Conservation (phyloP, 75 land plant species). For the Pinus albicaulis region DNA sequence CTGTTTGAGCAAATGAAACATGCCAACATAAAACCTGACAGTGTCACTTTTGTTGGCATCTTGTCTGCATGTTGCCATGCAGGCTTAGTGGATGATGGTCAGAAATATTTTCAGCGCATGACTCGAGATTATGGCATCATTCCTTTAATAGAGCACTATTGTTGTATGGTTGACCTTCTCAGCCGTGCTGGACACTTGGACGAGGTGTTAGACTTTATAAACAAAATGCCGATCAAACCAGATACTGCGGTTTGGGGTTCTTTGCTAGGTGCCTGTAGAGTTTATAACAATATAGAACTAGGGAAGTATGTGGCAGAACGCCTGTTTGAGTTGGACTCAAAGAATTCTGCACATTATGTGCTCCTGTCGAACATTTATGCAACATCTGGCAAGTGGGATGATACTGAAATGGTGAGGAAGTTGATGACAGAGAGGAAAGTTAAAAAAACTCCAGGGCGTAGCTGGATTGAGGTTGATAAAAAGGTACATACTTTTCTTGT, state of each 20-base stretch:
- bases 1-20: slow-evolving; percentile 18
- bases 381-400: neutral
- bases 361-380: neutral
- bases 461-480: neutral
- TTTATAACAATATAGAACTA: neutral
- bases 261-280: slow-evolving; percentile 10
- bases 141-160: slow-evolving; percentile 9
- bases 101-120: slow-evolving; percentile 1
- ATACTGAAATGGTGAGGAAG: neutral
- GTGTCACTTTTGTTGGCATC: slow-evolving; percentile 19
- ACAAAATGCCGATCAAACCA: neutral
- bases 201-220: slow-evolving; percentile 7
- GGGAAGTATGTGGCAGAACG: neutral
- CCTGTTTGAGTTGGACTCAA: neutral
- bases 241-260: slow-evolving; percentile 7
- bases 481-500: neutral
- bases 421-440: neutral
- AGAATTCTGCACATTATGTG: slow-evolving; percentile 2
- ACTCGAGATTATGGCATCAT: neutral
- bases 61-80: slow-evolving; percentile 30
- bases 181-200: slow-evolving; percentile 15
- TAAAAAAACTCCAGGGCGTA: neutral
- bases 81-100: slow-evolving; percentile 6
- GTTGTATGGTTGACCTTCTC: slow-evolving; percentile 14
- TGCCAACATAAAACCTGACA: slow-evolving; percentile 21